A percentile compares a stretch with the other conserved stretches of the same genome.
phyloP scores from a whole-genome alignment of 805 yeast genomes.

The Monosporozyma unispora region DNA sequence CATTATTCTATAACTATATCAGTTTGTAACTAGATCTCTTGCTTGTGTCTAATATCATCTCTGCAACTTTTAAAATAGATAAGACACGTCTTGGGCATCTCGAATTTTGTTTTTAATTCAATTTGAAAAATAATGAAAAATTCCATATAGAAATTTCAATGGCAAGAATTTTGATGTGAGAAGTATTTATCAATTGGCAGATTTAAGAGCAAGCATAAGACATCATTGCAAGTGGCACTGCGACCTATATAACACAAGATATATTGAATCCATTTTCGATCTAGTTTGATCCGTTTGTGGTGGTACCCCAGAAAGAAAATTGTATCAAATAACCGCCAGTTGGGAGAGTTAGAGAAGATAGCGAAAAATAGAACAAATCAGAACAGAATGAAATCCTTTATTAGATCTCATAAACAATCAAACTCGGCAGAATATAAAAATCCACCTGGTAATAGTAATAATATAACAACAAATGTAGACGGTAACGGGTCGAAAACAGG shows the following conservation, averaged over 20 bases:
- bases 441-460: background rate
- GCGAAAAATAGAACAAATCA: background rate
- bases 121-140: background rate
- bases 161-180: background rate
- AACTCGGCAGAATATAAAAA: slow-evolving; percentile 21
- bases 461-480: background rate
- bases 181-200: background rate
- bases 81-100: background rate
- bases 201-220: background rate
- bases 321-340: background rate
- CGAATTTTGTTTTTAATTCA: background rate
- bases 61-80: background rate
- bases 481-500: background rate
- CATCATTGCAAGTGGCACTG: background rate
- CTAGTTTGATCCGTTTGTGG: background rate
- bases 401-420: slow-evolving; percentile 32
- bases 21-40: background rate
- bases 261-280: background rate
- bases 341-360: background rate
- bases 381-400: slow-evolving; percentile 31
- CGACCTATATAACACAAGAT: background rate
- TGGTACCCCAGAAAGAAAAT: too few relatives aligned
- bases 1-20: slow-evolving; percentile 28
- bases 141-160: background rate
- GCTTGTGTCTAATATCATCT: background rate